Evolutionary conservation across 257 asterid species (phyloP), one percentile per base, ranked within the genome.

Genomic region (Solanum habrochaites): DNA sequence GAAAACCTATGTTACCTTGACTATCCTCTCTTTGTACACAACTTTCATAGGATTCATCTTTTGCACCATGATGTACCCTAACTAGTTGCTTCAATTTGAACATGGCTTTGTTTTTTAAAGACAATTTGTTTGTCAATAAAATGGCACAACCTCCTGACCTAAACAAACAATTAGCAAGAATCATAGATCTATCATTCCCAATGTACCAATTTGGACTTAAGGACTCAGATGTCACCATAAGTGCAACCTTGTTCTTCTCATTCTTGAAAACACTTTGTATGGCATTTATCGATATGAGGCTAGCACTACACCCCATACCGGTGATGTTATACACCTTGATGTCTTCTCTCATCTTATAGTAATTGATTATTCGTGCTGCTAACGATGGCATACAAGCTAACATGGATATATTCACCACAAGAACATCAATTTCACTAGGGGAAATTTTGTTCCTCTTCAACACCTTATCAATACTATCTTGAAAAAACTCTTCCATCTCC

Each of bases 241-340:
- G 91, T 0, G 99, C 99, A 2, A 88, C 67, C 10, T 86, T 2
- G 45, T 95, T 93, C 78, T 60, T 87, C 39, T 82, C 87, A 1
- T 86, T 35, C 72, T 89, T 91, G 87, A 97, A 93, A 0, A 94
- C 84, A 88, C 86, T 94, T 39, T 93, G 90, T 0, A 94, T 93
- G 9, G 93, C 86, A 83, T 92, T 89, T 23, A 95, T 73, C 0
- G 99, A 92, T 32, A 97, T 43, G 7, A 96, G 10, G 81, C 99
- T 97, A 1, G 99, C 99, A 88, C 98, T 94, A 66, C 99, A 97
- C 3, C 99, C 99, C 99, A 97, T 97, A 0, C 98, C 98, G 0
- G 98, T 91, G 69, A 97, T 91, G 71, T 94, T 95, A 14, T 95
- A 97, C 13, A 92, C 92, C 94, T 97, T 97, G 23, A 95, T 58